Evolutionary conservation across 2,329 filamentous ascomycete species (phyloP).

Genomic region (Colletotrichum brevisporum): DNA sequence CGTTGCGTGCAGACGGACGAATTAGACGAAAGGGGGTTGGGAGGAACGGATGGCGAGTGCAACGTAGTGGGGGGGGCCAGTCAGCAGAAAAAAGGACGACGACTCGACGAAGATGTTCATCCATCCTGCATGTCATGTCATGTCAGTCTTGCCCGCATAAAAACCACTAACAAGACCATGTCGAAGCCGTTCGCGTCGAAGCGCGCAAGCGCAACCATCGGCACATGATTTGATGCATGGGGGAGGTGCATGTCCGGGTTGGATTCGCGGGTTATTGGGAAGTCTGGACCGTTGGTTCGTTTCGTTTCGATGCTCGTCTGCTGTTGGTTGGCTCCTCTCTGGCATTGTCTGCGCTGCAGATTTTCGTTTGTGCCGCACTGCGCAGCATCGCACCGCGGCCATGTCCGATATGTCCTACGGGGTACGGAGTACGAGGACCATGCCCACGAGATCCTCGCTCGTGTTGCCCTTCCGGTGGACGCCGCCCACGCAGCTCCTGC

Average conservation of each 20-base stretch:
- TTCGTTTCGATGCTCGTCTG: slow-evolving; percentile 4
- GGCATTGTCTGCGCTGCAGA: background rate
- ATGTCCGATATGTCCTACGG: slow-evolving; percentile 8
- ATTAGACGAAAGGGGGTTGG: slow-evolving; percentile 23
- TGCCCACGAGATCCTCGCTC: slow-evolving; percentile 12
- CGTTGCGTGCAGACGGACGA: slow-evolving; percentile 24
- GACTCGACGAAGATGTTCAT: background rate
- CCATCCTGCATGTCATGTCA: background rate
- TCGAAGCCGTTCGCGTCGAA: slow-evolving; percentile 7
- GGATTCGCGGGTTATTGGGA: slow-evolving; percentile 25
- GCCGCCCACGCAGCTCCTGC: background rate
- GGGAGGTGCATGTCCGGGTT: slow-evolving; percentile 14
- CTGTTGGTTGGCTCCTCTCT: slow-evolving; percentile 12
- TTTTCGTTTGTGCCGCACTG: too few relatives aligned
- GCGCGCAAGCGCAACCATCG: slow-evolving; percentile 13
- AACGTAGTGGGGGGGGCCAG: slow-evolving; percentile 35
- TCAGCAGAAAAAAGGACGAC: slow-evolving; percentile 12
- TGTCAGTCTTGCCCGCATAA: slow-evolving; percentile 23
- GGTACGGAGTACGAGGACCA: too few relatives aligned
- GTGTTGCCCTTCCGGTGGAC: slow-evolving; percentile 3
- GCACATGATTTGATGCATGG: slow-evolving; percentile 22
- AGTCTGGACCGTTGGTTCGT: slow-evolving; percentile 22
- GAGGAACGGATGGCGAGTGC: slow-evolving; percentile 23
- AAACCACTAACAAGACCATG: slow-evolving; percentile 12
- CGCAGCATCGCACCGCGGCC: slow-evolving; percentile 10